Evolutionary conservation across 2,329 filamentous ascomycete species (phyloP), one percentile per base, ranked within the genome.

Genomic region (Aspergillus clavatus): DNA sequence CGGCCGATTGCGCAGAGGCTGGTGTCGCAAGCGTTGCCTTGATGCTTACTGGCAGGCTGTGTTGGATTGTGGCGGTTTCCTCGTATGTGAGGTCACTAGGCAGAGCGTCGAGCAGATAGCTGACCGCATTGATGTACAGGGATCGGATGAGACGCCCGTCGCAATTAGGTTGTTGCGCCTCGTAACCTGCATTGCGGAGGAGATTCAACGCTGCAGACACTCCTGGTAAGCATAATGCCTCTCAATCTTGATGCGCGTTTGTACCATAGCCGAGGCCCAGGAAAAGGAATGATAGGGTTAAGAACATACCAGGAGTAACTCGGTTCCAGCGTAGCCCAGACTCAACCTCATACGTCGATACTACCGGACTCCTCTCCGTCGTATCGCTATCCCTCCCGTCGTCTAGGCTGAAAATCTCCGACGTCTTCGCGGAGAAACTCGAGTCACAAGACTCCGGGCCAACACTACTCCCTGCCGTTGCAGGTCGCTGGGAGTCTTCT

Each of bases 21-120:
- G 27, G 7, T 36, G 46, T 19, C 7, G 45, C 38, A 33, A 60
- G 36, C 10, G 48, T 39, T 36, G 43, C 22, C 40, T 55, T 58
- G 5, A 62, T 33, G 6, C 43, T 33, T 3, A 55, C 52, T 5
- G 61, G 63, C 5, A 68, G 41, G 21, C 53, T 59, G 18, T 52
- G 46, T 29, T 56, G 59, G 11, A 70, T 53, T 28, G 55, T 57
- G 5, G 40, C 43, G 2, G 51, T 52, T 43, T 68, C 65, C n/a
- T 67, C 61, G 1, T 47, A 24, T 2, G 53, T 63, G 5, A 67
- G 29, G 27, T 66, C 59, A 4, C 54, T 46, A 1, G 66, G 65
- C 1, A 68, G 51, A 2, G 62, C 66, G 35, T 66, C 61, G 11
- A 70, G 58, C 5, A 70, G 56, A 42, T 70, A 70, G 7, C 65